Percentiles rank a stretch among this genome's conserved stretches.
phyloP scores from a whole-genome alignment of 495 filamentous ascomycete species.

The Pyrenopolyporus hunteri region DNA sequence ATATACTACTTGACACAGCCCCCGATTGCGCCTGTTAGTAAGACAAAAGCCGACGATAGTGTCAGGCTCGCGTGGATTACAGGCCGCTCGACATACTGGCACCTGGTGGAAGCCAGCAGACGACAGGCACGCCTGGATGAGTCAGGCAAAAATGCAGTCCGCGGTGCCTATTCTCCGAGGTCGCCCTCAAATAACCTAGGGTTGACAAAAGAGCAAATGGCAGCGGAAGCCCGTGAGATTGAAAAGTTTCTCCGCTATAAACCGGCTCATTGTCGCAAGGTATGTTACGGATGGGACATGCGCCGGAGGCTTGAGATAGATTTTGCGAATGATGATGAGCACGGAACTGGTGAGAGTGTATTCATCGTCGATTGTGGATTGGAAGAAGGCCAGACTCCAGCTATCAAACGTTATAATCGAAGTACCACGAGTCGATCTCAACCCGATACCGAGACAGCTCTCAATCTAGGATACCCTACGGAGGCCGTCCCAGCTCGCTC shows the following conservation, averaged over 20 bases:
- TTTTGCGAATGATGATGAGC: conserved; percentile 80
- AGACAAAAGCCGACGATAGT: conserved; percentile 59
- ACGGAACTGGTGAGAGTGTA: conserved; percentile 73
- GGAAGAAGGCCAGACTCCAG: conserved; percentile 56
- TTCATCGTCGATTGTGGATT: conserved; percentile 75
- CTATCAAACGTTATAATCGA: conserved; percentile 45
- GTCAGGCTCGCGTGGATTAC: conserved; percentile 73
- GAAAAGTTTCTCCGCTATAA: conserved; percentile 75
- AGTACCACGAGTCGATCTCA: conserved; percentile 19
- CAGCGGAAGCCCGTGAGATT: conserved; percentile 79
- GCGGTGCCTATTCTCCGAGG: conserved; percentile 56
- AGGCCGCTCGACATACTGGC: conserved; percentile 80
- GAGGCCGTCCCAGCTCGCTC: conserved; percentile 29
- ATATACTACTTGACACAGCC: conserved; percentile 80
- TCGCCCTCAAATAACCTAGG: conserved; percentile 64
- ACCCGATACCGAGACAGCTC: conserved; percentile 9
- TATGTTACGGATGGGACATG: conserved; percentile 93
- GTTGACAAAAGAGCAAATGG: conserved; percentile 70
- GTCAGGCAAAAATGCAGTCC: conserved; percentile 60
- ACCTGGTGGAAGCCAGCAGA: conserved; percentile 75
- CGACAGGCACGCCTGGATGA: conserved; percentile 70
- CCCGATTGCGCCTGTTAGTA: conserved; percentile 52
- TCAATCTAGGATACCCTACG: conserved; percentile 23
- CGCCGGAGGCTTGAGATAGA: conserved; percentile 83
- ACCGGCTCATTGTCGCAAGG: conserved; percentile 77